Evolutionary conservation across 305 asterid species (phyloP).

Genomic region (Stenogyne calaminthoides): DNA sequence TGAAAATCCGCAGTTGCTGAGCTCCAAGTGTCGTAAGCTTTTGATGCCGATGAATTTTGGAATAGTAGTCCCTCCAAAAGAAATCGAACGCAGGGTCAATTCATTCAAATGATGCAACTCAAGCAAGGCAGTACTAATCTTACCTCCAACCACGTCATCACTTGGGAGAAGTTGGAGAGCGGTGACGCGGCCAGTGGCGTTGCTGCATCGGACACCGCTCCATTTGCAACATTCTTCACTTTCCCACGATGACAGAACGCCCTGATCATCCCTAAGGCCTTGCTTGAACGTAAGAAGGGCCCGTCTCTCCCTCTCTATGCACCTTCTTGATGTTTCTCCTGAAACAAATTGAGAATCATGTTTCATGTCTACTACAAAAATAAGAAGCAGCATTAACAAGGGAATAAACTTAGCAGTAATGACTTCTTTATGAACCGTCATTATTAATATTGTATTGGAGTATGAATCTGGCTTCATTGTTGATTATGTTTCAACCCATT

Average conservation of each 20-base stretch:
- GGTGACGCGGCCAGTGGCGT: constrained; percentile 32
- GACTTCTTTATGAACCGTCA: too few relatives aligned
- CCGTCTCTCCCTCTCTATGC: constrained; percentile 17
- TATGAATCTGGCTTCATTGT: too few relatives aligned
- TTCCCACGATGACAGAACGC: constrained; percentile 21
- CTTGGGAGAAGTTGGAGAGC: constrained; percentile 18
- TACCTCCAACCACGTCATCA: too few relatives aligned
- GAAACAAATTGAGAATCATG: too few relatives aligned
- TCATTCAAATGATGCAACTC: too few relatives aligned
- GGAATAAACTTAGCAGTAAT: too few relatives aligned
- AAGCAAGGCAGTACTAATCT: too few relatives aligned
- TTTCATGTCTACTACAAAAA: too few relatives aligned
- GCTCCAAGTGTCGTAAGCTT: constrained; percentile 16
- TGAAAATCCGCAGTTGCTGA: not conserved
- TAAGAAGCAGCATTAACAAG: too few relatives aligned
- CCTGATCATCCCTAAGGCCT: not conserved
- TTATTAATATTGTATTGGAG: too few relatives aligned
- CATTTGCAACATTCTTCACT: constrained; percentile 26
- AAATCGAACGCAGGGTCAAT: not conserved
- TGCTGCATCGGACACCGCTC: constrained; percentile 17
- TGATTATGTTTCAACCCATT: too few relatives aligned
- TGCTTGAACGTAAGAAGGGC: constrained; percentile 31
- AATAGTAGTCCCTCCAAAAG: not conserved
- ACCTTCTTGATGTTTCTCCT: too few relatives aligned
- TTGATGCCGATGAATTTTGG: not conserved